Percentiles rank a stretch among this genome's conserved stretches.
phyloP scores from a whole-genome alignment of 352 stramenopile genomes.

The Phytophthora syringae region DNA sequence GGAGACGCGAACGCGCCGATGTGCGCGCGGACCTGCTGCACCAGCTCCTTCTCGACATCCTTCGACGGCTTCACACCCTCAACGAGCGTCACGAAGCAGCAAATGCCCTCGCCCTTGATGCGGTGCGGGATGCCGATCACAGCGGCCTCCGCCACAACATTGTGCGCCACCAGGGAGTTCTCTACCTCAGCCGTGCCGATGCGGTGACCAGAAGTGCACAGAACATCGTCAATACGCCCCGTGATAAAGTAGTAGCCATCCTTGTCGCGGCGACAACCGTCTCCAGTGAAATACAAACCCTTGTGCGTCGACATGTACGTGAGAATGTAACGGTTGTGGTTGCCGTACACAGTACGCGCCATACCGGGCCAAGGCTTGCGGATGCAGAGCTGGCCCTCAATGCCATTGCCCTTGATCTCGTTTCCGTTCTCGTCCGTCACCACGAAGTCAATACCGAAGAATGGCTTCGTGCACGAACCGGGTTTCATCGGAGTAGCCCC shows the following conservation, averaged over 20 bases:
- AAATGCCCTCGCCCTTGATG: slow-evolving; percentile 97
- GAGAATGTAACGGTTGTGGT: slow-evolving; percentile 95
- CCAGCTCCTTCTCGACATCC: slow-evolving; percentile 70
- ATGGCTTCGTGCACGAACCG: slow-evolving; percentile 94
- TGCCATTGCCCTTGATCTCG: slow-evolving; percentile 83
- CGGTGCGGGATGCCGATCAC: slow-evolving; percentile 95
- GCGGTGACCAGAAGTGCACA: slow-evolving; percentile 94
- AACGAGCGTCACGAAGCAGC: slow-evolving; percentile 93
- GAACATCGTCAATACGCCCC: slow-evolving; percentile 97
- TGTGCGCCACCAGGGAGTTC: slow-evolving; percentile 92
- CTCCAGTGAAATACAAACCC: slow-evolving; percentile 97
- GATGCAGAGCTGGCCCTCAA: slow-evolving; percentile 97
- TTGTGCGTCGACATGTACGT: slow-evolving; percentile 98
- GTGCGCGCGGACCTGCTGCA: slow-evolving; percentile 85
- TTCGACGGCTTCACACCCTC: slow-evolving; percentile 75
- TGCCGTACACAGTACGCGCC: slow-evolving; percentile 94
- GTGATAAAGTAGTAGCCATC: slow-evolving; percentile 99
- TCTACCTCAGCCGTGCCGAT: slow-evolving; percentile 92
- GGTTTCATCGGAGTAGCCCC: slow-evolving; percentile 91
- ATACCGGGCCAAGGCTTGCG: slow-evolving; percentile 96
- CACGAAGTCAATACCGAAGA: slow-evolving; percentile 96
- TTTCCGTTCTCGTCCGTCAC: slow-evolving; percentile 86
- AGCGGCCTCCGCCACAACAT: slow-evolving; percentile 93
- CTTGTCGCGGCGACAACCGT: slow-evolving; percentile 87
- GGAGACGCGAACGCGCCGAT: slow-evolving; percentile 98